Conservation (phyloP, 495 filamentous ascomycete species). For the Cetradonia linearis region DNA sequence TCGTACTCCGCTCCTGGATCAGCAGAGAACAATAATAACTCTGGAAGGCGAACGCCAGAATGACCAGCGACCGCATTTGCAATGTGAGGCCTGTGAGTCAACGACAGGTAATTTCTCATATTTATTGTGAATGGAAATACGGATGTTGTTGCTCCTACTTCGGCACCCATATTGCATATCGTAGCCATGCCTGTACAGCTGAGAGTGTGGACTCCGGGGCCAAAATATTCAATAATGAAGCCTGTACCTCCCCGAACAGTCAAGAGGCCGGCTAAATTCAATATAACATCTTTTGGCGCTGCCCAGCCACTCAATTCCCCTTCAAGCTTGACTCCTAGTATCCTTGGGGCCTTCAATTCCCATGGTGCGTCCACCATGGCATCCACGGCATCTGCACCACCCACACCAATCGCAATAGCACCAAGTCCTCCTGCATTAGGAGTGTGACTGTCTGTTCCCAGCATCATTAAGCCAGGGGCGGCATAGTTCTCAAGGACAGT, state of each 20-base stretch:
- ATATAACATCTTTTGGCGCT: constrained; percentile 87
- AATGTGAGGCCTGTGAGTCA: constrained; percentile 70
- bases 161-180: constrained; percentile 83
- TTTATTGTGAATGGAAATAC: constrained; percentile 73
- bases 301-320: constrained; percentile 84
- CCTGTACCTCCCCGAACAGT: constrained; percentile 94
- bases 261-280: constrained; percentile 77
- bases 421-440: constrained; percentile 90
- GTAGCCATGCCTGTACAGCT: constrained; percentile 92
- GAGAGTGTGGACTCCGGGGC: constrained; percentile 76
- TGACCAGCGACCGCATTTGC: constrained; percentile 50
- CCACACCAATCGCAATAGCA: constrained; percentile 93
- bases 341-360: constrained; percentile 89
- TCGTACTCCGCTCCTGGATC: constrained; percentile 82
- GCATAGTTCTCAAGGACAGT: constrained; percentile 97
- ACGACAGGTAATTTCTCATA: constrained; percentile 67
- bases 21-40: constrained; percentile 45
- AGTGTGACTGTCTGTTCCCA: constrained; percentile 98
- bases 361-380: constrained; percentile 92
- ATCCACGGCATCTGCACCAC: constrained; percentile 95
- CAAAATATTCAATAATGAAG: constrained; percentile 87
- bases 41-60: neutral
- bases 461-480: constrained; percentile 95
- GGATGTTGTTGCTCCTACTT: constrained; percentile 94
- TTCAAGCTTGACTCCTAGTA: constrained; percentile 77